A percentile compares a stretch with the other conserved stretches of the same genome.
Conservation (phyloP, 208 protist species). For the Balamuthia mandrillaris region DNA sequence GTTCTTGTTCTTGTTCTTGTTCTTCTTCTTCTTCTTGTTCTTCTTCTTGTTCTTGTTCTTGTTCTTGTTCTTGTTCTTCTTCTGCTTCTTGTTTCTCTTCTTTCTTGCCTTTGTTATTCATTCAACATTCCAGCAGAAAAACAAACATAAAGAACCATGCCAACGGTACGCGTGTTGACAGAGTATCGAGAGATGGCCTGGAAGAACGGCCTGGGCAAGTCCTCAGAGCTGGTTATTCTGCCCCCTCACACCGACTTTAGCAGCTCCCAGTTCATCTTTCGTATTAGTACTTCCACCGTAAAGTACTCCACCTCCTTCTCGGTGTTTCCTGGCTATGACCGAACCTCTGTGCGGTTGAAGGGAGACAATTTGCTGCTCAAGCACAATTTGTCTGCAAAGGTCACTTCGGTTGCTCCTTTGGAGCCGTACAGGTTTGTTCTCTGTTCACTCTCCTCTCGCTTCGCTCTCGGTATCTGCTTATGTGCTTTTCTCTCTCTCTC, state of each 20-base stretch:
- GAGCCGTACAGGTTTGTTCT: not conserved
- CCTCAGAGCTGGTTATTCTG: not conserved
- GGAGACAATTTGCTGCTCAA: constrained; percentile 2
- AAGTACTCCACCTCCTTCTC: constrained; percentile 19
- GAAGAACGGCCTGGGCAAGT: constrained; percentile 32
- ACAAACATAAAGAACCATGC: no score
- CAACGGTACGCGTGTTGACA: no score
- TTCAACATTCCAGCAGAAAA: no score
- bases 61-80: no score
- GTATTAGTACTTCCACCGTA: not conserved
- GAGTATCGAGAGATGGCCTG: constrained; percentile 19
- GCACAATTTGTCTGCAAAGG: constrained; percentile 26
- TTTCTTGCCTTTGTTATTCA: no score
- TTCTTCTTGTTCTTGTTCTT: no score
- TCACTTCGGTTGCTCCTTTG: not conserved
- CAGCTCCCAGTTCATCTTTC: not conserved
- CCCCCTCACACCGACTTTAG: constrained; percentile 16
- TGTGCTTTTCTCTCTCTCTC: no score
- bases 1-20: no score
- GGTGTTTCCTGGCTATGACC: constrained; percentile 19
- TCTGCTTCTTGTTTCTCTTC: no score
- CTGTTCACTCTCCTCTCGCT: no score
- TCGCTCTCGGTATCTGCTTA: no score
- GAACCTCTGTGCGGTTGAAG: not conserved
- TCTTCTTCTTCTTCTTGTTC: no score